phyloP scores from a whole-genome alignment of 768 basidiomycete species.

The Hericium coralloides region DNA sequence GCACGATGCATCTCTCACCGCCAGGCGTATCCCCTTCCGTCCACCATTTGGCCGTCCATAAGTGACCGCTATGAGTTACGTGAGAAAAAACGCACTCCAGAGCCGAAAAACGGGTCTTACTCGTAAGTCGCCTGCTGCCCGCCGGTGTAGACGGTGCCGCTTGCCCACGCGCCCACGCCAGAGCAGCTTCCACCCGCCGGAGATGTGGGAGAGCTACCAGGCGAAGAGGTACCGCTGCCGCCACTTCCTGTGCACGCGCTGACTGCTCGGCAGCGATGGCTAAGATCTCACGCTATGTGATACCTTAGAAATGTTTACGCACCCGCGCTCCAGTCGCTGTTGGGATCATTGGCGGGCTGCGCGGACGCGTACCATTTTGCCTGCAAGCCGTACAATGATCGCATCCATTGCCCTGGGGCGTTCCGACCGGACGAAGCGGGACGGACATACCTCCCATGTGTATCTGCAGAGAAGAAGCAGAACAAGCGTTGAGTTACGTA shows the following conservation, averaged over 20 bases:
- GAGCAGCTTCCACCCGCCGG: conserved; percentile 30
- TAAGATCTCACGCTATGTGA: neutral
- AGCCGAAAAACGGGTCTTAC: conserved; percentile 23
- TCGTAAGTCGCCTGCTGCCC: conserved; percentile 42
- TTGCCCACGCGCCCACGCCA: conserved; percentile 44
- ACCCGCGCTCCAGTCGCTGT: conserved; percentile 61
- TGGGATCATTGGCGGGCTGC: conserved; percentile 37
- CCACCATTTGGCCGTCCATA: conserved; percentile 56
- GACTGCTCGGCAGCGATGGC: conserved; percentile 24
- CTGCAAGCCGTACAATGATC: conserved; percentile 23
- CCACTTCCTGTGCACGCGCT: conserved; percentile 40
- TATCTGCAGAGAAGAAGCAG: conserved; percentile 29
- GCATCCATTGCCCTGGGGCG: neutral
- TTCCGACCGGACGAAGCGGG: neutral
- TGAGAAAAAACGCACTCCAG: no score
- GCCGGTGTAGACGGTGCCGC: conserved; percentile 37
- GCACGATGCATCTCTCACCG: conserved; percentile 16
- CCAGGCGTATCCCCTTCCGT: conserved; percentile 45
- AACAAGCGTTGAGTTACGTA: conserved; percentile 4
- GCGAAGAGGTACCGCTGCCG: conserved; percentile 12
- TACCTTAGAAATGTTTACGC: conserved; percentile 16
- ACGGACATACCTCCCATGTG: conserved; percentile 47
- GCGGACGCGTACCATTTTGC: conserved; percentile 51
- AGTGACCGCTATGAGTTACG: conserved; percentile 20
- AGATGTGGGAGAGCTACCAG: conserved; percentile 11